phyloP scores from a whole-genome alignment of 2,329 filamentous ascomycete genomes.

The Pseudocercospora pini-densiflorae region DNA sequence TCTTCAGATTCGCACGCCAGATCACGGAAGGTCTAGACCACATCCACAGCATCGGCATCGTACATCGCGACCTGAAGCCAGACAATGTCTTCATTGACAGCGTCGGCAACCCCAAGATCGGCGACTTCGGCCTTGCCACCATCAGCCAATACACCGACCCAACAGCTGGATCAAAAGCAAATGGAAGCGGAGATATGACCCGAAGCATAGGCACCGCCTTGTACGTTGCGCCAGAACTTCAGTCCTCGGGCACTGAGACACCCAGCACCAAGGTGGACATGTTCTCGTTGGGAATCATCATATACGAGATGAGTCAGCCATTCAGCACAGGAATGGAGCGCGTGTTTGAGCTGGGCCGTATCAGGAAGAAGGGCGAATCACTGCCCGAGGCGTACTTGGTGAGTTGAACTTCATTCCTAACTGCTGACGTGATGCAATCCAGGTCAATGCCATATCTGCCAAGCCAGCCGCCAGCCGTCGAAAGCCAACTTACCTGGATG shows the following conservation, averaged over 20 bases:
- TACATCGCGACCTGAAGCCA: slow-evolving; percentile 94
- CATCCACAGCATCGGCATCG: slow-evolving; percentile 88
- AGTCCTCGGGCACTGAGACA: slow-evolving; percentile 71
- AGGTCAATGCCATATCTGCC: background rate
- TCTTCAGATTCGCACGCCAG: slow-evolving; percentile 90
- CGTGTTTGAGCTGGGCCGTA: slow-evolving; percentile 66
- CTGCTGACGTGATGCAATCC: background rate
- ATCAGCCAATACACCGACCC: slow-evolving; percentile 76
- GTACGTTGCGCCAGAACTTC: slow-evolving; percentile 91
- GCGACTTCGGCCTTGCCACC: slow-evolving; percentile 93
- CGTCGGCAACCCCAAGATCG: slow-evolving; percentile 89
- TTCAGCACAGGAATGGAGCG: slow-evolving; percentile 67
- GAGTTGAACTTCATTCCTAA: background rate
- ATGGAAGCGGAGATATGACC: slow-evolving; percentile 64
- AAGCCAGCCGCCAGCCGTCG: background rate
- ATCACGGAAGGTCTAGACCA: slow-evolving; percentile 87
- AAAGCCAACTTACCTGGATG: background rate
- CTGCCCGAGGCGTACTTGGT: slow-evolving; percentile 71
- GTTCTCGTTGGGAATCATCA: slow-evolving; percentile 96
- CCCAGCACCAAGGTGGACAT: slow-evolving; percentile 98
- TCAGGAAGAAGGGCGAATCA: slow-evolving; percentile 69
- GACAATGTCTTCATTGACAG: slow-evolving; percentile 98
- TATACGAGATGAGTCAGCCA: slow-evolving; percentile 91
- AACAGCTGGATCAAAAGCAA: slow-evolving; percentile 25
- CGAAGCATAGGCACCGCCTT: slow-evolving; percentile 76